phyloP scores from a whole-genome alignment of 2,329 filamentous ascomycete species.

The Colletotrichum magnum region DNA sequence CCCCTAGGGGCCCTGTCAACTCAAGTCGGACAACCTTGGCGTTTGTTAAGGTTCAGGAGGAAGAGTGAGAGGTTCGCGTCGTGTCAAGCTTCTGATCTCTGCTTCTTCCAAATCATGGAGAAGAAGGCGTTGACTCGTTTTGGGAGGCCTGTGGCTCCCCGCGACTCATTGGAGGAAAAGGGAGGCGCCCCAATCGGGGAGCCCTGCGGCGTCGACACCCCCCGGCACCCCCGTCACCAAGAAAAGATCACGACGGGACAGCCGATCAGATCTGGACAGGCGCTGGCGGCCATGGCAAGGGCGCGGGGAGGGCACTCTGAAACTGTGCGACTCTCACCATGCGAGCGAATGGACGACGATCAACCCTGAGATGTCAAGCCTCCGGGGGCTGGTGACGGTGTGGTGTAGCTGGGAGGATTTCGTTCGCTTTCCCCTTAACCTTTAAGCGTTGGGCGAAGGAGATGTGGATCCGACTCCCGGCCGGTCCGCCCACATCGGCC shows the following conservation, averaged over 20 bases:
- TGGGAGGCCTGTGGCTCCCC: background rate
- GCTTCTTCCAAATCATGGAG: background rate
- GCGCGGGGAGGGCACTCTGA: slow-evolving; percentile 27
- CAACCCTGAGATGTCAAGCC: background rate
- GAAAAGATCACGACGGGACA: slow-evolving; percentile 30
- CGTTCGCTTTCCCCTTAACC: background rate
- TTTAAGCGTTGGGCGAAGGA: background rate
- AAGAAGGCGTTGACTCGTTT: slow-evolving; percentile 8
- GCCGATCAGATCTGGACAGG: slow-evolving; percentile 23
- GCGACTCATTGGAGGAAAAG: slow-evolving; percentile 24
- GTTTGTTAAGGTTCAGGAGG: background rate
- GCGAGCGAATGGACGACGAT: slow-evolving; percentile 2
- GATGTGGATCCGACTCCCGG: slow-evolving; percentile 1
- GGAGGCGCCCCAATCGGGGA: background rate
- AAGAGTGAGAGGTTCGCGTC: background rate
- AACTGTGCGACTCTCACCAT: slow-evolving; percentile 19
- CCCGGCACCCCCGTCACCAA: slow-evolving; percentile 27
- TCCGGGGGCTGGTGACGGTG: background rate
- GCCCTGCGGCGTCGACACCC: background rate
- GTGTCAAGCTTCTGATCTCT: background rate
- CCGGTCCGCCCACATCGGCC: slow-evolving; percentile 31
- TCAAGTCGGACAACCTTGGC: slow-evolving; percentile 1
- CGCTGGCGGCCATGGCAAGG: slow-evolving; percentile 19
- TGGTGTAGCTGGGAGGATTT: background rate
- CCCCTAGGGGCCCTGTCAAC: slow-evolving; percentile 4